A percentile compares a stretch with the other conserved stretches of the same genome.
Conservation (phyloP, 805 yeast species). For the Monosporozyma unispora region DNA sequence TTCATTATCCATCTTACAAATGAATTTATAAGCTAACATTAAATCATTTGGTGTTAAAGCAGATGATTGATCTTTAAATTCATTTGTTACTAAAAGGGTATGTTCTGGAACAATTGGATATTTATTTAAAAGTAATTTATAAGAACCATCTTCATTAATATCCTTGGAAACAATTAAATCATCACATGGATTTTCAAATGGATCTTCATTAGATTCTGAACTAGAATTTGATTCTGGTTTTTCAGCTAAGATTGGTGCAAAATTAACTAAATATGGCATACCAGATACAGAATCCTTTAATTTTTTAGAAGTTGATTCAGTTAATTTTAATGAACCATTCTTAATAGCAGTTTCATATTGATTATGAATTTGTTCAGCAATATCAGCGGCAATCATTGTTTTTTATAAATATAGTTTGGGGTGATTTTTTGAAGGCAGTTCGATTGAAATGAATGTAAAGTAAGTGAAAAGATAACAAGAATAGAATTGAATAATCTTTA, state of each 20-base stretch:
- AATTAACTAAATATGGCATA: slow-evolving; percentile 27
- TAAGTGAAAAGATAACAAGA: too few relatives aligned
- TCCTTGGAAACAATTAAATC: slow-evolving; percentile 52
- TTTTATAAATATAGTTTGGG: not conserved
- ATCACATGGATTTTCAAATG: slow-evolving; percentile 75
- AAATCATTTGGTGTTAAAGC: slow-evolving; percentile 70
- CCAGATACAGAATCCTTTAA: slow-evolving; percentile 27
- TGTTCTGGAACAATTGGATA: slow-evolving; percentile 79
- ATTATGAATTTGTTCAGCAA: slow-evolving; percentile 29
- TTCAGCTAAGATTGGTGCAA: slow-evolving; percentile 27
- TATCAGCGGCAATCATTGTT: slow-evolving; percentile 28
- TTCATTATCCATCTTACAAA: slow-evolving; percentile 39
- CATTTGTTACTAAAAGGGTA: slow-evolving; percentile 66
- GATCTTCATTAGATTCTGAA: slow-evolving; percentile 39
- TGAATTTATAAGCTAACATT: slow-evolving; percentile 44
- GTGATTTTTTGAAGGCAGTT: not conserved
- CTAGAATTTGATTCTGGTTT: slow-evolving; percentile 34
- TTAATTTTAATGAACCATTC: slow-evolving; percentile 40
- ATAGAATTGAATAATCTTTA: too few relatives aligned
- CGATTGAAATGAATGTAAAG: too few relatives aligned
- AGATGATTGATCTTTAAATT: slow-evolving; percentile 60
- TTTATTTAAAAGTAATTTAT: slow-evolving; percentile 70
- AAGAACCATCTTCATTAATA: slow-evolving; percentile 38
- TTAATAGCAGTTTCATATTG: slow-evolving; percentile 42
- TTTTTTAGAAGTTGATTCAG: slow-evolving; percentile 36